Base-by-base conservation (phyloP, 2,329 filamentous ascomycete genomes). In the Colletotrichum cereale region DNA sequence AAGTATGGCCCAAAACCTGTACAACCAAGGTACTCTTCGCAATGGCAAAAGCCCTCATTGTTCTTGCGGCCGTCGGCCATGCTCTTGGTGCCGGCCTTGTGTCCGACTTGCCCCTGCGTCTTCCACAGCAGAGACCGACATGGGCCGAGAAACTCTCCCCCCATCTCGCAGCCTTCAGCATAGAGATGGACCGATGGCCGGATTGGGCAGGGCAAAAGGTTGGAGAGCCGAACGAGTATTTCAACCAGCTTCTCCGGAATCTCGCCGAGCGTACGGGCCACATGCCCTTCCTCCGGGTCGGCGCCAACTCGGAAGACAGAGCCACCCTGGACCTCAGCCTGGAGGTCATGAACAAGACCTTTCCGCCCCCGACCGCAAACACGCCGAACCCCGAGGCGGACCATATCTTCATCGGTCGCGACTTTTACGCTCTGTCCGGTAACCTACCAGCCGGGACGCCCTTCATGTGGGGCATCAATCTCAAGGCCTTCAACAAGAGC, bases 251-350 rank as follows among this genome's bases (percentile, higher is more conserved):
- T 34, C 62, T 65, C 6, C 38, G 24, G 7, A 65, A 65, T 21
- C 52, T 65, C 12, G 62, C 21, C 2, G 62, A 65, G 8, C 29
- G 52, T 2, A 65, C 62, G 5, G 62, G 62, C 2, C 52, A 57
- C 7, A 56, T 57, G 52, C 50, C 52, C 5, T 57, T 65, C 12
- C 18, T 38, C n/a, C 42, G 62, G 21, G 52, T 57, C 8, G 52
- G 62, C 5, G 62, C 62, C 18, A 65, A 65, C 36, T 48, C 62
- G 11, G 26, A 65, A 56, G 62, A 65, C 52, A 47, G 62, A 48
- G 62, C 52, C 5, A 65, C 62, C 5, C 12, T 65, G 12, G 62
- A 65, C 16, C 52, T 65, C 11, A 57, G 29, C 10, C 52, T 57
- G 4, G 50, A 65, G 5, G 62, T 57, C 14, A 57, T 57, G 52